Evolutionary conservation across 495 filamentous ascomycete genomes (phyloP).

Genomic region (Lasiosphaeria ovina): DNA sequence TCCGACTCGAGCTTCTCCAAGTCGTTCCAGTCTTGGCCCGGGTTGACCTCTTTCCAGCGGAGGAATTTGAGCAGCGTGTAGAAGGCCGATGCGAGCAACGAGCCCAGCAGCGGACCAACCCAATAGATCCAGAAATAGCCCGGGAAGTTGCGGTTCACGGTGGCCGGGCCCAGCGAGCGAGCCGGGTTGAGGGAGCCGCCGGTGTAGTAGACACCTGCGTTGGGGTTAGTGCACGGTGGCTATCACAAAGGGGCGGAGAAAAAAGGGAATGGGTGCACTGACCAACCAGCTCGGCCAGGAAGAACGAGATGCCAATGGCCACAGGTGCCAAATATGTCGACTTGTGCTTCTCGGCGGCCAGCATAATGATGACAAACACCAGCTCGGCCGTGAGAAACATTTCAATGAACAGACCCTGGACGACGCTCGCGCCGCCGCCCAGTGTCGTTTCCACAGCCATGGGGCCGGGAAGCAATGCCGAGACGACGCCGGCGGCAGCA

Average conservation of each 20-base stretch:
- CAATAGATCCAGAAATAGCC: conserved; percentile 72
- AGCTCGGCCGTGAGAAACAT: conserved; percentile 76
- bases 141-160: conserved; percentile 60
- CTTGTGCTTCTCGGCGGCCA: conserved; percentile 81
- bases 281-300: conserved; percentile 65
- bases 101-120: conserved; percentile 56
- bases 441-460: conserved; percentile 62
- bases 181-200: conserved; percentile 61
- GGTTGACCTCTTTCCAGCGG: conserved; percentile 73
- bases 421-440: conserved; percentile 52
- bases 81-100: conserved; percentile 63
- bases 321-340: conserved; percentile 76
- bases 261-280: conserved; percentile 7
- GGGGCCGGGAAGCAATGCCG: conserved; percentile 59
- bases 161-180: conserved; percentile 54
- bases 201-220: conserved; percentile 56
- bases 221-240: not conserved
- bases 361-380: conserved; percentile 76
- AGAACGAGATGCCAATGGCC: conserved; percentile 71
- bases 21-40: conserved; percentile 37
- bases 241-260: not conserved
- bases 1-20: conserved; percentile 16
- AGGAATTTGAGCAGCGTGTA: conserved; percentile 65
- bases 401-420: conserved; percentile 73
- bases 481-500: conserved; percentile 56